phyloP scores from a whole-genome alignment of 202 grass and related monocot species.

The Setaria viridis region DNA sequence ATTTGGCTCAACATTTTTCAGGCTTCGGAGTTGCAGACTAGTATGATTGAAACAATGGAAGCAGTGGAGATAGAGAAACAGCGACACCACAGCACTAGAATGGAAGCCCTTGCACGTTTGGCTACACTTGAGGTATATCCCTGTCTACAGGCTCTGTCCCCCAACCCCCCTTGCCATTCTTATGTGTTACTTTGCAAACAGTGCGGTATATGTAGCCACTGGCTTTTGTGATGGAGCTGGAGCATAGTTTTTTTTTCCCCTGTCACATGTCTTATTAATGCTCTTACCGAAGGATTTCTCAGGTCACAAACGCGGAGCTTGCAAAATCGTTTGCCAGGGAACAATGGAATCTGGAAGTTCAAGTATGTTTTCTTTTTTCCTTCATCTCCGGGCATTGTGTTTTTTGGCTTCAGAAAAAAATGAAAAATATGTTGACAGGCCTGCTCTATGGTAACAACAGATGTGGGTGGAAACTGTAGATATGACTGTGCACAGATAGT shows the following conservation, averaged over 20 bases:
- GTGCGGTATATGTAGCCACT: background rate
- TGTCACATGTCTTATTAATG: conserved; percentile 6
- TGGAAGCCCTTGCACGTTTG: conserved; percentile 81
- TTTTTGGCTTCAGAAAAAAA: conserved; percentile 41
- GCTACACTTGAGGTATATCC: conserved; percentile 81
- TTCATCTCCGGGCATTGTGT: background rate
- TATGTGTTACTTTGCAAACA: background rate
- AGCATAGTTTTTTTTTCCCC: conserved; percentile 5
- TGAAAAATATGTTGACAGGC: background rate
- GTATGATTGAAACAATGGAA: conserved; percentile 94
- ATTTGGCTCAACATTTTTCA: conserved; percentile 45
- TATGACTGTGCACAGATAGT: background rate
- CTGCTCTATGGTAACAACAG: background rate
- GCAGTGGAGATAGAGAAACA: conserved; percentile 90
- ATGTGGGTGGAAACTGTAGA: background rate
- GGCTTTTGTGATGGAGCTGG: background rate
- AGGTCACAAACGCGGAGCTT: conserved; percentile 89
- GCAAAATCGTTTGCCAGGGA: conserved; percentile 75
- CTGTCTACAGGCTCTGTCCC: background rate
- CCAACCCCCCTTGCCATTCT: background rate
- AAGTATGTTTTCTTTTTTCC: conserved; percentile 59
- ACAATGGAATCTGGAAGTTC: conserved; percentile 82
- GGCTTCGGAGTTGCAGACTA: conserved; percentile 93
- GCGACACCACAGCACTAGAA: conserved; percentile 90
- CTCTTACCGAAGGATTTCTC: conserved; percentile 33